Base-by-base conservation (phyloP, 1,139 yeast species). In the Kazachstania sp. region DNA sequence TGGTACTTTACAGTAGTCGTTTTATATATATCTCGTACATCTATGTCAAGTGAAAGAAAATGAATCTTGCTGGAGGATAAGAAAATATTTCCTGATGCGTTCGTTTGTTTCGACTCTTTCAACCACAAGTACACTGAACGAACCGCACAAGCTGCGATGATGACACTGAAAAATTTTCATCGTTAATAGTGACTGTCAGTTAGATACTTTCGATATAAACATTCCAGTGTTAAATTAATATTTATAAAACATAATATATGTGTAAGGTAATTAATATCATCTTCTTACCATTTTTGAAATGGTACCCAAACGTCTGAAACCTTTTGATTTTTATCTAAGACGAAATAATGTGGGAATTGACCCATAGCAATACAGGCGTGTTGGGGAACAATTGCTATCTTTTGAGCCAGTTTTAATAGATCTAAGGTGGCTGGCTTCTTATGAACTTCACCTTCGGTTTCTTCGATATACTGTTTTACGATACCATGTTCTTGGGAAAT, bases 301-400 rank as follows among this genome's bases (percentile, higher is more conserved):
- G 94, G 86, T 37, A 78, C 71, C 88, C 92, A 83, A 13, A 84
- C 69, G 59, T 85, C 94, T 1, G 68, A 72, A 2, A 83, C 80
- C 4, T 58, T 65, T 18, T 72, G 75, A 2, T 65, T 68, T 11
- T 71, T 74, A 39, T 79, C 79, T 20, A 78, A 71, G 1, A 80
- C 68, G 60, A 67, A 82, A 63, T 72, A 82, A 70, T 77, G 79
- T 3, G 79, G 78, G 60, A 72, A 81, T 16, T 79, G 70, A 5
- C 82, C 81, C 41, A 86, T 84, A 1, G 86, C 76, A 49, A 85
- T 84, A 63, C 95, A 85, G 12, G 81, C 71, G 60, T 85, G 94
- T 59, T 85, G 92, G 1, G 92, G 90, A 29, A 78, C 58, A 37
- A 85, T 69, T 40, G 69, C 67, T 7, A 84, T 70, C 45, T 74